Evolutionary conservation across 2,329 filamentous ascomycete genomes (phyloP).

Genomic region (Gnomoniopsis sp.): DNA sequence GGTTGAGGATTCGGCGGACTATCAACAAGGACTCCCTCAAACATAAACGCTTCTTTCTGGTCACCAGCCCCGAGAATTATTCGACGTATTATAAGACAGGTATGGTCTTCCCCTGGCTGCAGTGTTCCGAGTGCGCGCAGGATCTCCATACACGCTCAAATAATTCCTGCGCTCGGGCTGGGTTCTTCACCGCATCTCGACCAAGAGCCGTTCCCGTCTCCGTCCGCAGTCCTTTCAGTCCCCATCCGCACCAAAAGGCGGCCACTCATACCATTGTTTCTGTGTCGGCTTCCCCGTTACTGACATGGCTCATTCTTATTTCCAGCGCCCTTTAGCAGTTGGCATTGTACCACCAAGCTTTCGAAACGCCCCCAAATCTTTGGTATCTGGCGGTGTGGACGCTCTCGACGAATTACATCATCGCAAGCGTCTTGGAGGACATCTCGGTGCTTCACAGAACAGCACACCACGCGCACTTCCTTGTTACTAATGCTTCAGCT

Average conservation of each 20-base stretch:
- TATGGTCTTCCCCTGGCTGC: no score
- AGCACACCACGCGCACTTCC: not conserved
- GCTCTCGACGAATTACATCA: conserved; percentile 8
- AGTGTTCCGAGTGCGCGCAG: no score
- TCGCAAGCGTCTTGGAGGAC: not conserved
- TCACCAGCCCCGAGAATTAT: no score
- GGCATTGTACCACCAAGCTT: not conserved
- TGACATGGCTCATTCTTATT: not conserved
- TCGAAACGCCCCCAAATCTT: not conserved
- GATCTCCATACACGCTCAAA: no score
- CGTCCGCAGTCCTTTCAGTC: not conserved
- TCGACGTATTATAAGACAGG: no score
- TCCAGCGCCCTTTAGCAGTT: not conserved
- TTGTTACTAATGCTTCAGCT: not conserved
- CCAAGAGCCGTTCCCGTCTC: not conserved
- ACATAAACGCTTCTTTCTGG: no score
- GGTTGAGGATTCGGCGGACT: no score
- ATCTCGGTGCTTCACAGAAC: not conserved
- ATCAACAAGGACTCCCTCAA: no score
- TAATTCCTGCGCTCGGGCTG: not conserved
- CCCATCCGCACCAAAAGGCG: not conserved
- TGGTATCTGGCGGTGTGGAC: conserved; percentile 15
- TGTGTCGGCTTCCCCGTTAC: not conserved
- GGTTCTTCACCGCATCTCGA: not conserved
- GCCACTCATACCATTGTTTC: not conserved